Evolutionary conservation across 2,329 filamentous ascomycete species (phyloP).

Genomic region (Exophiala phaeomuriformis): DNA sequence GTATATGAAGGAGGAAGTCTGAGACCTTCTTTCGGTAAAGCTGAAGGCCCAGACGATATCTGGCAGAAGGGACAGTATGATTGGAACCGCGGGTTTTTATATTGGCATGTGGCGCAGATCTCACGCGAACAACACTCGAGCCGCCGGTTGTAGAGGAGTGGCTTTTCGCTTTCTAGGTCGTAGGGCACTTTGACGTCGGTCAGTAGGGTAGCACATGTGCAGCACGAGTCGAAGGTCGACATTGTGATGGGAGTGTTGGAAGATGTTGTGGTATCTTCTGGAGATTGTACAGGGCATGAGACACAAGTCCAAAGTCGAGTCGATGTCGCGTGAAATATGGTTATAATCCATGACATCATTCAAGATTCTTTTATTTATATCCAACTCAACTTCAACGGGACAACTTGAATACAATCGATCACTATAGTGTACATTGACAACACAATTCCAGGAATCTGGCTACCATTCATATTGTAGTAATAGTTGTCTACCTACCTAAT

Average conservation of each 20-base stretch:
- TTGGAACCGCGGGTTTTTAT: conserved; percentile 59
- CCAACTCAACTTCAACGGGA: no score
- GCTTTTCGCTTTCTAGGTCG: conserved; percentile 54
- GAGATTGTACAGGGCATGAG: no score
- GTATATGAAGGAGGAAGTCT: conserved; percentile 35
- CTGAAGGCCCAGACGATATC: conserved; percentile 54
- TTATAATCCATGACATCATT: no score
- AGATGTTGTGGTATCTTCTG: no score
- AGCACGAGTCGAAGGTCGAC: conserved; percentile 45
- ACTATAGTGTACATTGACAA: no score
- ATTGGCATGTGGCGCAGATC: conserved; percentile 65
- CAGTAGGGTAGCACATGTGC: conserved; percentile 61
- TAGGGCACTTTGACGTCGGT: conserved; percentile 47
- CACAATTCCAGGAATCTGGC: no score
- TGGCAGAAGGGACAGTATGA: conserved; percentile 69
- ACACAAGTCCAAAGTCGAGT: no score
- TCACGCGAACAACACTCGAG: conserved; percentile 62
- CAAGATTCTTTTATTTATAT: no score
- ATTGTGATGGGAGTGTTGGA: conserved; percentile 1
- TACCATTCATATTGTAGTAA: no score
- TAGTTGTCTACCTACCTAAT: no score
- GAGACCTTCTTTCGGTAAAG: conserved; percentile 55
- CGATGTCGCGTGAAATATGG: no score
- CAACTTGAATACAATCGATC: no score
- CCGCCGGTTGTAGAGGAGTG: conserved; percentile 51